A percentile compares a stretch with the other conserved stretches of the same genome.
These are phyloP conservation scores for Dissophora ornata DNA, from an alignment of 192 early-diverging fungal species.

Conservation along the genomic window DNA sequence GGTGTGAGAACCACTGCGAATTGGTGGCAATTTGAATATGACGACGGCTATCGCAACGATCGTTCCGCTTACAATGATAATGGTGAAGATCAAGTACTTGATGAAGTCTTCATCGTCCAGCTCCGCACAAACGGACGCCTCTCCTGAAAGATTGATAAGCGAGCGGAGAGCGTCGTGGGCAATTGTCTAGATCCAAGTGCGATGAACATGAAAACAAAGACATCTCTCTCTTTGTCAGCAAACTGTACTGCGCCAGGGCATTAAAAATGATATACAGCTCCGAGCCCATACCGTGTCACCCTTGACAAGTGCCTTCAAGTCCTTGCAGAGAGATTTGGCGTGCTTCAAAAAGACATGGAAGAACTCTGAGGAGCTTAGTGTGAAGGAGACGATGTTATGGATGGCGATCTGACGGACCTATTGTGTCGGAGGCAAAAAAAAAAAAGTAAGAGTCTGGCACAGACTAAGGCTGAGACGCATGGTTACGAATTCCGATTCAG, in stretches of 20 bases:
- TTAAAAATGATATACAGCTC: not conserved
- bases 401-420: constrained; percentile 83
- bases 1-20: too few species aligned
- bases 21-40: too few species aligned
- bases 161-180: constrained; percentile 86
- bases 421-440: not conserved
- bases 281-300: constrained; percentile 75
- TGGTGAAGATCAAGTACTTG: constrained; percentile 68
- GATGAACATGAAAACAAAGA: too few species aligned
- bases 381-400: constrained; percentile 80
- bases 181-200: constrained; percentile 62
- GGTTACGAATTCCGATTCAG: too few species aligned
- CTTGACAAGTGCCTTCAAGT: constrained; percentile 73
- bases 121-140: constrained; percentile 66
- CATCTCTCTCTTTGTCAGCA: not conserved
- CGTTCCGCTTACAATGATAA: constrained; percentile 70
- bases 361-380: constrained; percentile 67
- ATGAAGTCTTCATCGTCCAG: constrained; percentile 81
- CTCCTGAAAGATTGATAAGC: constrained; percentile 87
- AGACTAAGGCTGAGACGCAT: not conserved
- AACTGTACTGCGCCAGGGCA: constrained; percentile 3
- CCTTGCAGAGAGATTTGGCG: constrained; percentile 70
- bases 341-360: constrained; percentile 69
- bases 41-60: too few species aligned
- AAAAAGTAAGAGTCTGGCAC: not conserved